Conservation (phyloP, 1,284 basidiomycete species). For the Uromyces viciae-fabae region DNA sequence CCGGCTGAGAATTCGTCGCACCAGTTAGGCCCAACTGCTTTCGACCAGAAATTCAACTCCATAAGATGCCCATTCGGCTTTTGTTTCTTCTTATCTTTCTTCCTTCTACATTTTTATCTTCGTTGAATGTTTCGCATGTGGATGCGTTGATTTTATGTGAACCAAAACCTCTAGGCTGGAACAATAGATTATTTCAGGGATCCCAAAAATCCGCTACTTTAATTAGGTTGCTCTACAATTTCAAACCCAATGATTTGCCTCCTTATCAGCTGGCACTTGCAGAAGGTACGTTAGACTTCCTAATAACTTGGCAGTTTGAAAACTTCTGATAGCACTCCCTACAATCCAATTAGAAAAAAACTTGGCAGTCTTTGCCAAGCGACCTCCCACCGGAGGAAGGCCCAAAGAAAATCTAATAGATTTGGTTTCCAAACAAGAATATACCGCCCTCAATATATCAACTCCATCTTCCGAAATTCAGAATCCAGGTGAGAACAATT, state of each 20-base stretch:
- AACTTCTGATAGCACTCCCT: not conserved
- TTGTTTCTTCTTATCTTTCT: constrained; percentile 24
- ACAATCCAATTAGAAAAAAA: not conserved
- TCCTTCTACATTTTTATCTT: constrained; percentile 23
- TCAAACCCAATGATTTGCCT: not conserved
- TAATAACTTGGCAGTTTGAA: not conserved
- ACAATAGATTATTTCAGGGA: constrained; percentile 1
- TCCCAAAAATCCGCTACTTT: constrained; percentile 11
- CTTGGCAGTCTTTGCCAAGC: not conserved
- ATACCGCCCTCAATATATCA: not conserved
- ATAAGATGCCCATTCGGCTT: constrained; percentile 14
- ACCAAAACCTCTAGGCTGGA: not conserved
- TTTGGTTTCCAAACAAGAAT: not conserved
- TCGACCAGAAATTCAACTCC: not conserved
- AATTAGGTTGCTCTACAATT: not conserved
- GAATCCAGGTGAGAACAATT: not conserved
- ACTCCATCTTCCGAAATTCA: not conserved
- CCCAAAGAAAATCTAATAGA: not conserved
- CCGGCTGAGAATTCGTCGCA: constrained; percentile 18
- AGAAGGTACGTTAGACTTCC: not conserved
- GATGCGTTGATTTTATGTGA: constrained; percentile 14
- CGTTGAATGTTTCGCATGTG: not conserved
- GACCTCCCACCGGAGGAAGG: too few species aligned
- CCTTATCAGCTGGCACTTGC: not conserved
- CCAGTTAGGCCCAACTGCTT: not conserved